Base-by-base conservation (phyloP, 495 filamentous ascomycete species). In the Gamarada debralockiae region DNA sequence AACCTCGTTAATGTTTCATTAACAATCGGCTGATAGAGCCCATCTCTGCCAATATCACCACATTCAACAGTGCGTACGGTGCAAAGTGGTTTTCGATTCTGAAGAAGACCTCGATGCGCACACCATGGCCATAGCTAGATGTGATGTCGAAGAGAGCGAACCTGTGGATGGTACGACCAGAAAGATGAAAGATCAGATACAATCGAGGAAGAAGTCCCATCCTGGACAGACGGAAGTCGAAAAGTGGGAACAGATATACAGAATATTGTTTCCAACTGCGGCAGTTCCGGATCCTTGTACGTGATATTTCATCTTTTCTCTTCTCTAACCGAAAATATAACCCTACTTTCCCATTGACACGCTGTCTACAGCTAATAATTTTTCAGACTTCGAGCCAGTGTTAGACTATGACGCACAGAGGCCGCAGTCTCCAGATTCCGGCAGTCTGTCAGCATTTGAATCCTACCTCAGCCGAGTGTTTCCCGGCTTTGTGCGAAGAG, bases 381-480 rank as follows among this genome's bases (percentile, higher is more conserved):
- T 14, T 52, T 10, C 29, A 58, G 56, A 53, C 46, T 58, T 58
- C 39, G 56, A 58, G 24, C 37, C 34, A 20, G 37, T 54, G 7
- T 37, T 14, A 50, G 51, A 54, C 12, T 25, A 23, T 17, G 15
- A 50, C 15, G 21, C 14, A 2, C 23, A 50, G 23, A 25, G 4
- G 1, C 5, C 20, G 21, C 18, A 20, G 23, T 37, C 42, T 31
- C 23, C 48, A 0, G 24, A 53, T 20, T 53, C 56, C n/a, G n/a
- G 1, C 2, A 24, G 29, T 1, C 24, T 58, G 15, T 9, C 33
- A 21, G n/a, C 33, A 12, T 57, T 47, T 34, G 56, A 58, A 23
- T 41, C 21, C 1, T 54, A 53, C 17, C 34, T 50, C 17, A 43
- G 56, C 25, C 50, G 44, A 0, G 56, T 42, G 17, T 22, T 58